phyloP scores from a whole-genome alignment of 208 protist species.

The Leishmania guyanensis region DNA sequence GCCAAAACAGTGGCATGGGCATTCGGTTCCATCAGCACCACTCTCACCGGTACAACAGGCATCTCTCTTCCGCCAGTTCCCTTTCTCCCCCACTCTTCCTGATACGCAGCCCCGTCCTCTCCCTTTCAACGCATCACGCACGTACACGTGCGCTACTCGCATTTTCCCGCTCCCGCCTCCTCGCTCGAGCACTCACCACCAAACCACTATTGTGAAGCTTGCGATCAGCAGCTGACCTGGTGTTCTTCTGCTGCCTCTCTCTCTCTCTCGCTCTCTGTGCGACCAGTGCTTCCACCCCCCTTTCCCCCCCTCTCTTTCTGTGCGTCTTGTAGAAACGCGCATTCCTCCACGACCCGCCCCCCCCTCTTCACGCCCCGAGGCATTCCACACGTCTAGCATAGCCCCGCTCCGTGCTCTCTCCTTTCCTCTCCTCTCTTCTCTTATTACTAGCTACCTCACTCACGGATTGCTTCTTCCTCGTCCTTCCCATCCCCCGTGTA shows the following conservation, averaged over 20 bases:
- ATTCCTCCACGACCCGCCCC: background rate
- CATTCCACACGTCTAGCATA: background rate
- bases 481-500: background rate
- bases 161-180: background rate
- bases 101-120: conserved; percentile 4
- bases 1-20: background rate
- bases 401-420: background rate
- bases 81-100: conserved; percentile 9
- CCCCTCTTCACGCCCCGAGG: background rate
- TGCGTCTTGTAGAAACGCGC: background rate
- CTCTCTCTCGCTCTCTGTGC: background rate
- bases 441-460: background rate
- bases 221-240: no score
- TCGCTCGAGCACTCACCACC: background rate
- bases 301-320: background rate
- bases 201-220: background rate
- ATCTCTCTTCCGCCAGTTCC: background rate
- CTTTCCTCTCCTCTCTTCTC: background rate
- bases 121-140: background rate
- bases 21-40: background rate
- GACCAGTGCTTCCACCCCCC: background rate
- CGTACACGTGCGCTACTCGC: background rate
- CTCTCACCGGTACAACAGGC: background rate
- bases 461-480: background rate
- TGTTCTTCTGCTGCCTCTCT: background rate